Base-by-base conservation (phyloP, 2,329 filamentous ascomycete genomes). In the Fusarium siculi region DNA sequence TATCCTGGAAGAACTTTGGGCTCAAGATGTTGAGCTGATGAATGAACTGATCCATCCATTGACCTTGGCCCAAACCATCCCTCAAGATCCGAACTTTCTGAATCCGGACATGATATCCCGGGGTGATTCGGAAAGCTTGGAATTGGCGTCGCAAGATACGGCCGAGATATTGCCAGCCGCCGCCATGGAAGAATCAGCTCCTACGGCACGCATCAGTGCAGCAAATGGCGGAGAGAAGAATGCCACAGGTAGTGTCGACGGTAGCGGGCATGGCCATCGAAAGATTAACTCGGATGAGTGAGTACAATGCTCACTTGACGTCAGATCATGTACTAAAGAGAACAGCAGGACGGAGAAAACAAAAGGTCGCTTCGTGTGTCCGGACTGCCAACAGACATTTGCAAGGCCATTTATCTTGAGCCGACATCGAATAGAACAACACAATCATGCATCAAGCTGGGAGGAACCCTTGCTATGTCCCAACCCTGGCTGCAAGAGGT, bases 141-240 rank as follows among this genome's bases (percentile, higher is more conserved):
- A 32, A 32, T 3, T n/a, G 1, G 2, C 19, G 7, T 3, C 21
- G 14, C 46, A 32, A 4, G 28, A n/a, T 32, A 12, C 21, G 4
- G 15, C 19, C 0, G 28, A 49, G 3, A 6, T 4, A 6, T 16
- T 18, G 2, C 15, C 28, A 10, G 14, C 1, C 6, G 9, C 7
- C 21, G 3, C 3, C 4, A 4, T 18, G 21, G 10, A 30, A 49
- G 19, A n/a, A 4, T 4, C 28, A 12, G 18, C 28, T 18, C 25
- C 0, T 5, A 47, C 2, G 14, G 14, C 7, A 0, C 4, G 7
- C 14, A n/a, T n/a, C 46, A 18, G 2, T 18, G 2, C 7, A 15
- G 14, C 0, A 4, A 5, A n/a, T 47, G 9, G 9, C 0, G 25
- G 0, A 1, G 25, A 16, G 19, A n/a, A 9, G 7, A 19, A 12